A percentile compares a stretch with the other conserved stretches of the same genome.
These are phyloP conservation scores for Lactarius psammicola DNA, from an alignment of 768 basidiomycete species.

Conservation along the genomic window DNA sequence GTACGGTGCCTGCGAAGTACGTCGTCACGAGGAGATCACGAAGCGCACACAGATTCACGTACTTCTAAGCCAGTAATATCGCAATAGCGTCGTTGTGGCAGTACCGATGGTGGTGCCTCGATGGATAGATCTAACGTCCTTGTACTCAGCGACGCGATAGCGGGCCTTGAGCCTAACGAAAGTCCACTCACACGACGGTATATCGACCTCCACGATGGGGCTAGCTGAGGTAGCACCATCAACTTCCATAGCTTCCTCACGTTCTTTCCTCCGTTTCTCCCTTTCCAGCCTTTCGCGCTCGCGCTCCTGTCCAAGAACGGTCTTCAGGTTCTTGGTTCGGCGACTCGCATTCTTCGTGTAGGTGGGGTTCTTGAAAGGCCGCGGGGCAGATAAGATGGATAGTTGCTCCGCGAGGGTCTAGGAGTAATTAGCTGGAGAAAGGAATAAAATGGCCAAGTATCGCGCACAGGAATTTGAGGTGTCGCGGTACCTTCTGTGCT, in stretches of 20 bases:
- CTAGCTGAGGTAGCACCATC: constrained; percentile 41
- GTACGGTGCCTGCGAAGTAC: constrained; percentile 61
- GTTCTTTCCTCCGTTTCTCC: constrained; percentile 53
- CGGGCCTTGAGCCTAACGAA: neutral
- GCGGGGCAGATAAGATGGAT: constrained; percentile 65
- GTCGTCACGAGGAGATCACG: neutral
- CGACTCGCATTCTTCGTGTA: constrained; percentile 71
- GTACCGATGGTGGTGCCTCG: constrained; percentile 79
- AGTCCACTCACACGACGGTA: constrained; percentile 61
- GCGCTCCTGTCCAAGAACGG: constrained; percentile 72
- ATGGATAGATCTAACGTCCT: constrained; percentile 62
- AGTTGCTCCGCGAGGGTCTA: constrained; percentile 74
- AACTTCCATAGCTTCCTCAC: constrained; percentile 54
- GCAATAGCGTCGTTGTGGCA: constrained; percentile 75
- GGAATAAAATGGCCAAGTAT: neutral
- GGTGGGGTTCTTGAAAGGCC: constrained; percentile 74
- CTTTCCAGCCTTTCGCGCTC: constrained; percentile 71
- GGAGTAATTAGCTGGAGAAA: neutral
- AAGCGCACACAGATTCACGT: constrained; percentile 9
- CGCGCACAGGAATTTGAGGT: constrained; percentile 35
- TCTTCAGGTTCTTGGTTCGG: constrained; percentile 77
- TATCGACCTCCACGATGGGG: constrained; percentile 50
- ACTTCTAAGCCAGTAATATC: constrained; percentile 87
- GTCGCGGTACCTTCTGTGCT: constrained; percentile 36
- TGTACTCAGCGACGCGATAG: neutral